Conservation (phyloP, 2,329 filamentous ascomycete species). For the Daldinia eschscholtzii region DNA sequence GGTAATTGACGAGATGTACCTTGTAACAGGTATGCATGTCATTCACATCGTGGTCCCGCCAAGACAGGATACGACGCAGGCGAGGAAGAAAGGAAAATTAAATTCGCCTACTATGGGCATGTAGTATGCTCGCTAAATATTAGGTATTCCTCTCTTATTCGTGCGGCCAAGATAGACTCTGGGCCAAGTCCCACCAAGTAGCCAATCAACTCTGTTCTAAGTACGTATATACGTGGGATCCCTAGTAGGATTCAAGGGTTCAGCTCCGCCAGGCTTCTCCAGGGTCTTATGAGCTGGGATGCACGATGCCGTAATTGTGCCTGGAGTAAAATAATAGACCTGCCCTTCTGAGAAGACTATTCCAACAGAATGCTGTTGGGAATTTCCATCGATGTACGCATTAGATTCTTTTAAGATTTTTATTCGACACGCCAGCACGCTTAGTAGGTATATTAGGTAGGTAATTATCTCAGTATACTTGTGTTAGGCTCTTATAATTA, state of each 20-base stretch:
- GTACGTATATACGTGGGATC: slow-evolving; percentile 4
- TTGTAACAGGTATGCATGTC: slow-evolving; percentile 9
- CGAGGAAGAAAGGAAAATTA: slow-evolving; percentile 19
- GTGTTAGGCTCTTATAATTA: too few species aligned
- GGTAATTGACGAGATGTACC: background rate
- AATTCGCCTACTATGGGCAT: slow-evolving; percentile 2
- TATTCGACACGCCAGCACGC: background rate
- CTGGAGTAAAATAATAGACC: slow-evolving; percentile 20
- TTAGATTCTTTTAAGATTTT: background rate
- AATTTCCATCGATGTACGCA: background rate
- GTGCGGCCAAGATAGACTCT: slow-evolving; percentile 15
- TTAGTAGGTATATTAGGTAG: background rate
- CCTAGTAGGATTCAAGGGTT: slow-evolving; percentile 23
- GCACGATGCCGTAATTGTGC: slow-evolving; percentile 37
- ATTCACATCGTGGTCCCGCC: slow-evolving; percentile 23
- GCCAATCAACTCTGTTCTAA: slow-evolving; percentile 9
- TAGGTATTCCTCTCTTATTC: slow-evolving; percentile 6
- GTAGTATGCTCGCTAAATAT: slow-evolving; percentile 7
- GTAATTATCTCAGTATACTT: too few species aligned
- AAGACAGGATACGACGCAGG: slow-evolving; percentile 22
- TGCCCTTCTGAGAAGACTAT: slow-evolving; percentile 27
- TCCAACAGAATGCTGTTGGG: background rate
- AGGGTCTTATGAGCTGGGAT: slow-evolving; percentile 18
- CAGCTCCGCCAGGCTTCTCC: slow-evolving; percentile 28
- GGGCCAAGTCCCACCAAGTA: slow-evolving; percentile 31